Percentiles rank a stretch among this genome's conserved stretches.
Conservation (phyloP, 805 yeast species). For the Kodamaea lidongshanica region DNA sequence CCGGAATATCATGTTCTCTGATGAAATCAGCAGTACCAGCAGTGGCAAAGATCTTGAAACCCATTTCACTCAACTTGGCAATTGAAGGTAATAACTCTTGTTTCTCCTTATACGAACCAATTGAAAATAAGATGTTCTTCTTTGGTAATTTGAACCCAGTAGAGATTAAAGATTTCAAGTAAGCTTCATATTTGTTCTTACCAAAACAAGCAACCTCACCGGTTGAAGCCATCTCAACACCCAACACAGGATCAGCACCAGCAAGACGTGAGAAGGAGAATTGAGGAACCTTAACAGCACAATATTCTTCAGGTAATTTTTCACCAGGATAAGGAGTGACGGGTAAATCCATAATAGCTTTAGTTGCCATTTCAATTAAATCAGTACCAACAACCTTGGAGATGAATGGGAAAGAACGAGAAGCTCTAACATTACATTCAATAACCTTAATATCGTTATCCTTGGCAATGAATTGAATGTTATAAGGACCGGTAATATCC, state of each 20-base stretch:
- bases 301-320: constrained; percentile 85
- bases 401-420: constrained; percentile 98
- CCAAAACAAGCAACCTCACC: constrained; percentile 99
- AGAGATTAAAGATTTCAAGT: constrained; percentile 86
- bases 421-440: constrained; percentile 97
- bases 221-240: constrained; percentile 99
- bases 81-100: constrained; percentile 87
- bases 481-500: constrained; percentile 95
- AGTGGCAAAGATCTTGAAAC: constrained; percentile 90
- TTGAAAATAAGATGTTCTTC: constrained; percentile 86
- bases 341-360: constrained; percentile 86
- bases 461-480: constrained; percentile 94
- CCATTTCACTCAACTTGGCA: constrained; percentile 70
- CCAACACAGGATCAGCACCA: constrained; percentile 96
- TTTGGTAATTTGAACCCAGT: constrained; percentile 94
- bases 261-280: constrained; percentile 94
- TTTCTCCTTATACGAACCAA: constrained; percentile 97
- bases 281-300: constrained; percentile 95
- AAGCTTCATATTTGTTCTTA: constrained; percentile 93
- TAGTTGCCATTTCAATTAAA: constrained; percentile 94
- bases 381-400: constrained; percentile 96
- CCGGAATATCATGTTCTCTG: constrained; percentile 90
- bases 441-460: constrained; percentile 94
- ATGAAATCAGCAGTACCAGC: constrained; percentile 99
- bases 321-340: constrained; percentile 85